A percentile compares a stretch with the other conserved stretches of the same genome.
phyloP scores from a whole-genome alignment of 768 basidiomycete genomes.

The Mycena albidolilacea region DNA sequence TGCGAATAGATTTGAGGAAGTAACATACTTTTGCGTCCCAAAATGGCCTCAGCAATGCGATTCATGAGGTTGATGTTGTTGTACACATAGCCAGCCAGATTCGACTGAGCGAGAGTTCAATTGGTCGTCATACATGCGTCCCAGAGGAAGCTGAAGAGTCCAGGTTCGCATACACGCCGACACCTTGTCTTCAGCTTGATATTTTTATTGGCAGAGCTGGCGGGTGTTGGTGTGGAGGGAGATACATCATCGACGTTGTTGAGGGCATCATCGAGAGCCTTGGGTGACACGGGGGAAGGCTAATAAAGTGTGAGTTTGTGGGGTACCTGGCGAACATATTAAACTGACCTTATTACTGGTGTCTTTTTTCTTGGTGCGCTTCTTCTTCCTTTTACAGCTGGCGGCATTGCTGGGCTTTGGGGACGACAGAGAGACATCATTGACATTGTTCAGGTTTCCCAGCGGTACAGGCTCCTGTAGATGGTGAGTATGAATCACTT shows the following conservation, averaged over 20 bases:
- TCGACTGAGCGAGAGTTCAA: constrained; percentile 20
- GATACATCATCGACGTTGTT: too few relatives aligned
- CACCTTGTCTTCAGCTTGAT: constrained; percentile 2
- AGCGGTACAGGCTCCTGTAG: not conserved
- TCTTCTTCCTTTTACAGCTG: too few relatives aligned
- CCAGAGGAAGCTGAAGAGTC: not conserved
- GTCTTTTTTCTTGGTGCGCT: too few relatives aligned
- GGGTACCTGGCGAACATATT: too few relatives aligned
- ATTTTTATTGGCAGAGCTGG: not conserved
- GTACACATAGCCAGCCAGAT: constrained; percentile 34
- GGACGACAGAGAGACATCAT: too few relatives aligned
- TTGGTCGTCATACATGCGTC: constrained; percentile 7
- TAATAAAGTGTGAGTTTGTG: too few relatives aligned
- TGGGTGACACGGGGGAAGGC: too few relatives aligned
- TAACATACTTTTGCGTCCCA: constrained; percentile 42
- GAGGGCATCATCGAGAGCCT: too few relatives aligned
- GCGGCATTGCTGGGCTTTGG: too few relatives aligned
- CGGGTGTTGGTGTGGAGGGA: too few relatives aligned
- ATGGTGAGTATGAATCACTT: not conserved
- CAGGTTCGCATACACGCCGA: not conserved
- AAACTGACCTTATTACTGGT: too few relatives aligned
- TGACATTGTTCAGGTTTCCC: too few relatives aligned
- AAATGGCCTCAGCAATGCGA: constrained; percentile 45
- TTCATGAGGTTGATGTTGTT: constrained; percentile 50
- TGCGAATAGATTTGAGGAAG: not conserved